Evolutionary conservation across 2,329 filamentous ascomycete species (phyloP).

Genomic region (Exophiala alcalophila): DNA sequence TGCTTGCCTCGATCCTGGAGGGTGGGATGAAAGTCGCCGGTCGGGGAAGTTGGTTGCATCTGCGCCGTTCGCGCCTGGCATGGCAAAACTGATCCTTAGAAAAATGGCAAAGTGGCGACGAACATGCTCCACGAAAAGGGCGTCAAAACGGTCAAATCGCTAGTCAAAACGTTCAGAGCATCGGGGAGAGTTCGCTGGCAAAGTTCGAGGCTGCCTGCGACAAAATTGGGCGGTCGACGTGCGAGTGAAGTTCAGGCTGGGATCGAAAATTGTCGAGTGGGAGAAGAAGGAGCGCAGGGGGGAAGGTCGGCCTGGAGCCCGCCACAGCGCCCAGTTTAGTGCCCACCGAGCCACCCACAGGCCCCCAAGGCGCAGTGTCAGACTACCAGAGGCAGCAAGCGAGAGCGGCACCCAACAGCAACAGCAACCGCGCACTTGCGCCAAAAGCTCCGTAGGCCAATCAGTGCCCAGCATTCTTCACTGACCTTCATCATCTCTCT

Average conservation of each 20-base stretch:
- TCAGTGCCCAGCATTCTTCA: slow-evolving; percentile 20
- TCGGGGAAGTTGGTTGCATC: slow-evolving; percentile 28
- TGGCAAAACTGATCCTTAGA: slow-evolving; percentile 30
- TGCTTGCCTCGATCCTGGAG: slow-evolving; percentile 21
- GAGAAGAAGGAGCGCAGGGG: slow-evolving; percentile 16
- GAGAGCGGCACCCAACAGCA: too few relatives aligned
- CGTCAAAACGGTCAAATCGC: slow-evolving; percentile 36
- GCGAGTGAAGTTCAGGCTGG: slow-evolving; percentile 19
- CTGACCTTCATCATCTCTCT: slow-evolving; percentile 12
- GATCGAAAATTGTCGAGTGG: slow-evolving; percentile 18
- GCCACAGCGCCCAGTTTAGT: background rate
- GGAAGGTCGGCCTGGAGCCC: too few relatives aligned
- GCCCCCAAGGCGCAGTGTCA: too few relatives aligned
- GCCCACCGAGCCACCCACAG: too few relatives aligned
- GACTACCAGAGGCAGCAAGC: too few relatives aligned
- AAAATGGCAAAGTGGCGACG: slow-evolving; percentile 20
- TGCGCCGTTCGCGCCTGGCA: slow-evolving; percentile 26
- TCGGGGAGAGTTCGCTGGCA: slow-evolving; percentile 35
- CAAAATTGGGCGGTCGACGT: slow-evolving; percentile 39
- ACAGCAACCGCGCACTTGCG: too few relatives aligned
- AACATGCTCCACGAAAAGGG: slow-evolving; percentile 37
- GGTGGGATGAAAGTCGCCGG: slow-evolving; percentile 24
- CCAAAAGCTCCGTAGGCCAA: slow-evolving; percentile 15
- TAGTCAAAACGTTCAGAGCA: slow-evolving; percentile 42
- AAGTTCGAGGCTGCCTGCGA: slow-evolving; percentile 48